Conservation (phyloP, 192 early-diverging fungal species). For the Allomyces macrogynus region DNA sequence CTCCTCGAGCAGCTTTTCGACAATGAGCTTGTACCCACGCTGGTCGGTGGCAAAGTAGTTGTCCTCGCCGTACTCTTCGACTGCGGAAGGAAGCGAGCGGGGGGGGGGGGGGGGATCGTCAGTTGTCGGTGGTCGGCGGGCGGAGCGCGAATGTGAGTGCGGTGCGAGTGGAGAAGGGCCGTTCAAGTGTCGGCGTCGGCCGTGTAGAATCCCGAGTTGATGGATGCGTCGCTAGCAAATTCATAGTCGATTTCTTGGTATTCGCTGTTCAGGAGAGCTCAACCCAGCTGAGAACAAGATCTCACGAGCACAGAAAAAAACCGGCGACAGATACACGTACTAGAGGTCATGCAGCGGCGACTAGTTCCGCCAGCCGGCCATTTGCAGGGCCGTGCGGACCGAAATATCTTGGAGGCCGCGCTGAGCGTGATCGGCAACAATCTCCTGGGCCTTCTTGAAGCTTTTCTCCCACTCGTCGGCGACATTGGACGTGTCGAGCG, state of each 20-base stretch:
- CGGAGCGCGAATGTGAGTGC: neutral
- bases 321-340: too few relatives aligned
- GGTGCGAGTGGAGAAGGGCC: neutral
- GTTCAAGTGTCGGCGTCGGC: conserved; percentile 6
- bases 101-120: too few relatives aligned
- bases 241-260: conserved; percentile 14
- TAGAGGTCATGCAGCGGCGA: too few relatives aligned
- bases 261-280: conserved; percentile 10
- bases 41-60: conserved; percentile 17
- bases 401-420: conserved; percentile 12
- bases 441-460: conserved; percentile 2
- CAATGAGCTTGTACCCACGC: conserved; percentile 5
- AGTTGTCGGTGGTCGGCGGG: neutral
- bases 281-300: neutral
- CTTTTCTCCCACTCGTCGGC: conserved; percentile 3
- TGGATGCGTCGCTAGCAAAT: conserved; percentile 11
- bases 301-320: too few relatives aligned
- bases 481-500: conserved; percentile 1
- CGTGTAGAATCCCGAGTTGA: conserved; percentile 12
- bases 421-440: conserved; percentile 6
- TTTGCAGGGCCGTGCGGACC: conserved; percentile 9
- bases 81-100: too few relatives aligned
- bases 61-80: conserved; percentile 5
- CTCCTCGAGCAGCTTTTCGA: neutral
- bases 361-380: conserved; percentile 9